Percentiles rank a stretch among this genome's conserved stretches.
Evolutionary conservation across 2,329 filamentous ascomycete genomes (phyloP).

Genomic region (Fusarium incarnatum): DNA sequence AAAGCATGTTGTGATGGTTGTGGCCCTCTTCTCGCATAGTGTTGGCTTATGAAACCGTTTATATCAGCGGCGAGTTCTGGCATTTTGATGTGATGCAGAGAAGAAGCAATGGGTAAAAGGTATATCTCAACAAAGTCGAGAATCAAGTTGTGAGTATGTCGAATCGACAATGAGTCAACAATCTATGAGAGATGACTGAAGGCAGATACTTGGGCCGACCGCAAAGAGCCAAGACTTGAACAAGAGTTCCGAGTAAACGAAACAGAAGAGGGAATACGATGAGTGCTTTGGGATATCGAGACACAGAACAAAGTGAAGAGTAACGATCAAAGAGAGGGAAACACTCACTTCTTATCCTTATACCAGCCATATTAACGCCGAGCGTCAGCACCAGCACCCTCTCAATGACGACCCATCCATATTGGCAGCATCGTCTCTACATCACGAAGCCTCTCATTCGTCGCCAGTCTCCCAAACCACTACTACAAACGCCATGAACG

Average conservation of each 20-base stretch:
- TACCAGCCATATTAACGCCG: conserved; percentile 1
- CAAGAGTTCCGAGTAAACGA: neutral
- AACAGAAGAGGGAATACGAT: neutral
- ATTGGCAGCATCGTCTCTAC: conserved; percentile 13
- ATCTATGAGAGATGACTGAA: neutral
- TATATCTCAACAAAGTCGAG: neutral
- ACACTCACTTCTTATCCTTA: conserved; percentile 24
- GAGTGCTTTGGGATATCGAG: neutral
- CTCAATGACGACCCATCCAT: conserved; percentile 3
- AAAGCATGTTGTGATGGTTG: conserved; percentile 5
- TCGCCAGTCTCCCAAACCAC: conserved; percentile 9
- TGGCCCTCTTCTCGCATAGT: conserved; percentile 19
- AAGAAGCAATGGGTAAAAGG: neutral
- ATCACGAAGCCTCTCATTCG: conserved; percentile 8
- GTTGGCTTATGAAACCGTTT: conserved; percentile 30
- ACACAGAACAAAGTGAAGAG: neutral
- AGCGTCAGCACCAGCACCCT: conserved; percentile 27
- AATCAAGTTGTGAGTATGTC: neutral
- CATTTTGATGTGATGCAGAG: conserved; percentile 2
- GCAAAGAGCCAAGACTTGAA: neutral
- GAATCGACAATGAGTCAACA: neutral
- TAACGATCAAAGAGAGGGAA: conserved; percentile 9
- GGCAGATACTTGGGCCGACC: neutral
- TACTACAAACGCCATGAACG: conserved; percentile 21
- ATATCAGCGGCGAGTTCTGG: conserved; percentile 25